These are phyloP conservation scores for Pleurotus tuber-regium DNA, from an alignment of 768 basidiomycete genomes.

Conservation along the genomic window DNA sequence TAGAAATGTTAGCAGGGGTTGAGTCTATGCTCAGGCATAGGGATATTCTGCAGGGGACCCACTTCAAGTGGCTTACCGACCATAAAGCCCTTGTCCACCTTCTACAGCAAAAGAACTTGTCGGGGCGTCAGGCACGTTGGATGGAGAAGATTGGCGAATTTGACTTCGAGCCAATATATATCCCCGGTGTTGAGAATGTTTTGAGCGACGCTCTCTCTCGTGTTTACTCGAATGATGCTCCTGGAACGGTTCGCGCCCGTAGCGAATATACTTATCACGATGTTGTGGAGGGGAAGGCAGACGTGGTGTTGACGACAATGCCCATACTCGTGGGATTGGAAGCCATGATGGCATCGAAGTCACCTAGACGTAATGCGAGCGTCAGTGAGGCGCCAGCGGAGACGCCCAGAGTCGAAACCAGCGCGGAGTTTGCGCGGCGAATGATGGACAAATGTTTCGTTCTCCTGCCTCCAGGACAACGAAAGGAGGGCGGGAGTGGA, in stretches of 20 bases:
- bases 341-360: slow-evolving; percentile 6
- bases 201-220: slow-evolving; percentile 32
- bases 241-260: slow-evolving; percentile 12
- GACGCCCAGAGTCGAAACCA: slow-evolving; percentile 9
- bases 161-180: slow-evolving; percentile 16
- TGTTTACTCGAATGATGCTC: slow-evolving; percentile 14
- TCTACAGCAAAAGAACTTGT: slow-evolving; percentile 9
- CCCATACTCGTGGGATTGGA: slow-evolving; percentile 17
- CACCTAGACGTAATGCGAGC: neutral
- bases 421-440: slow-evolving; percentile 7
- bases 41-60: slow-evolving; percentile 8
- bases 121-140: slow-evolving; percentile 14
- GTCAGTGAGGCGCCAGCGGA: neutral
- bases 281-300: neutral
- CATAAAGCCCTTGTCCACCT: slow-evolving; percentile 10
- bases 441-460: slow-evolving; percentile 11
- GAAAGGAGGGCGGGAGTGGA: slow-evolving; percentile 15
- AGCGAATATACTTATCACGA: slow-evolving; percentile 17
- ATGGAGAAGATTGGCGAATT: slow-evolving; percentile 15
- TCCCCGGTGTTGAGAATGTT: slow-evolving; percentile 16
- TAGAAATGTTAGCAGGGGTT: slow-evolving; percentile 18
- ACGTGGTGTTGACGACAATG: neutral
- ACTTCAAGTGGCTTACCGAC: slow-evolving; percentile 13
- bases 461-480: slow-evolving; percentile 7
- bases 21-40: slow-evolving; percentile 12